Conservation (phyloP, 2,329 filamentous ascomycete species). For the Colletotrichum gigasporum region DNA sequence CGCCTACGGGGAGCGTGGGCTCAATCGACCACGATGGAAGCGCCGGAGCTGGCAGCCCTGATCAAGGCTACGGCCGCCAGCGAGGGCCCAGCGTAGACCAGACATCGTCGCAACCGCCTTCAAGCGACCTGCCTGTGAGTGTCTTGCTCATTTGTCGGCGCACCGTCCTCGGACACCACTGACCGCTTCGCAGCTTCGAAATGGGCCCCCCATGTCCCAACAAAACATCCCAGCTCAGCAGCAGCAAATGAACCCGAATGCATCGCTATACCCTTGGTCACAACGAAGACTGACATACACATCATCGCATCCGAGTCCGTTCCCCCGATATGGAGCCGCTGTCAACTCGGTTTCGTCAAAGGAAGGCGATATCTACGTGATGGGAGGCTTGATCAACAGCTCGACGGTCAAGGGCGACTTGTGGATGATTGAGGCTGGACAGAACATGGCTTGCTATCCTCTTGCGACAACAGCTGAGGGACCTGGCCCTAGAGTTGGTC, state of each 20-base stretch:
- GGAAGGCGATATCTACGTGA: constrained; percentile 96
- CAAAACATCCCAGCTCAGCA: constrained; percentile 24
- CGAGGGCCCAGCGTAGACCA: constrained; percentile 62
- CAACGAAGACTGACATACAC: constrained; percentile 89
- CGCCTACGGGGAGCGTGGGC: constrained; percentile 81
- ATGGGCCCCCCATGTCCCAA: constrained; percentile 52
- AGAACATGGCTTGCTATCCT: constrained; percentile 89
- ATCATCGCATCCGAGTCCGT: constrained; percentile 83
- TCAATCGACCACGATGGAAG: constrained; percentile 70
- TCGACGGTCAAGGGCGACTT: constrained; percentile 96
- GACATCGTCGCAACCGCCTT: constrained; percentile 45
- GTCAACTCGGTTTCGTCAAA: constrained; percentile 94
- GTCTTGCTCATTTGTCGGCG: constrained; percentile 44
- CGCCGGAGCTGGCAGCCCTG: constrained; percentile 71
- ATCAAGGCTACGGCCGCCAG: constrained; percentile 67
- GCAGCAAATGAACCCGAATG: constrained; percentile 64
- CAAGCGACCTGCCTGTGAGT: constrained; percentile 54
- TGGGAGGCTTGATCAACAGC: constrained; percentile 95
- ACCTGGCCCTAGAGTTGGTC: constrained; percentile 92
- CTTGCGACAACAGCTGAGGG: constrained; percentile 92
- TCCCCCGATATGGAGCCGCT: constrained; percentile 95
- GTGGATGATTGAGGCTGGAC: constrained; percentile 95
- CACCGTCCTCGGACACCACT: constrained; percentile 34
- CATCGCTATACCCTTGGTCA: constrained; percentile 95
- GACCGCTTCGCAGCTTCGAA: constrained; percentile 58